Percentiles rank a stretch among this genome's conserved stretches.
These are phyloP conservation scores for Thecaphora thlaspeos DNA, from an alignment of 1,284 basidiomycete species.

Conservation along the genomic window DNA sequence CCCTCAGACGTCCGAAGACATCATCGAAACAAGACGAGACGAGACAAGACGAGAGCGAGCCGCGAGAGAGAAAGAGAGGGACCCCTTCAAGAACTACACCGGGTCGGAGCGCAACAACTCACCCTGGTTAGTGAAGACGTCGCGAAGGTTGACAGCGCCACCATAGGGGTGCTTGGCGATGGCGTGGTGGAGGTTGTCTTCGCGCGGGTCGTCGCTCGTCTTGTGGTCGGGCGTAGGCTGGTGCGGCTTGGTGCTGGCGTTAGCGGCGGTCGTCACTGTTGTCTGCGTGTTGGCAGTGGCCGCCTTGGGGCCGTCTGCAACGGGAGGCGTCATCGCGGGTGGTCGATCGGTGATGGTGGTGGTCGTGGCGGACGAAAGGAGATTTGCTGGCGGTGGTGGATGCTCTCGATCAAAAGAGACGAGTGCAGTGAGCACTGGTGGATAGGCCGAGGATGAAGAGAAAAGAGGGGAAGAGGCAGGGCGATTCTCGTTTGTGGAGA, in stretches of 20 bases:
- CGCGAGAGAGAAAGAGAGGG: background rate
- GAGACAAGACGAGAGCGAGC: background rate
- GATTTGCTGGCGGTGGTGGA: no score
- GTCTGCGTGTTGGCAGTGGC: no score
- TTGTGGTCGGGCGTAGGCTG: conserved; percentile 41
- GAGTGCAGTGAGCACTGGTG: no score
- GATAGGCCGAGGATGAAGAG: background rate
- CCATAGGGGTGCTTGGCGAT: conserved; percentile 37
- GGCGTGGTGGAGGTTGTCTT: conserved; percentile 37
- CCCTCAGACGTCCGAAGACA: no score
- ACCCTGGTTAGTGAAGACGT: conserved; percentile 53
- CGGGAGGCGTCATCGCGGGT: background rate
- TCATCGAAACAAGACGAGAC: no score
- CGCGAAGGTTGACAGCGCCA: conserved; percentile 46
- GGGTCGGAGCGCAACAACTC: conserved; percentile 7
- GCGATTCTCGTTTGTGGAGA: no score
- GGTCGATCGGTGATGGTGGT: no score
- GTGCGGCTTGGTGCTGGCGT: conserved; percentile 10
- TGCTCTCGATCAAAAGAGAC: no score
- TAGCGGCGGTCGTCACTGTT: background rate
- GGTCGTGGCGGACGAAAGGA: no score
- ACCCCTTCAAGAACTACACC: background rate
- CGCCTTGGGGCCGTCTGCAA: background rate
- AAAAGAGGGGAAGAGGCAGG: no score
- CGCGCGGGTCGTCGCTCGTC: conserved; percentile 36